Evolutionary conservation across 306 rosid species (phyloP).

Genomic region (Dryas drummondii): DNA sequence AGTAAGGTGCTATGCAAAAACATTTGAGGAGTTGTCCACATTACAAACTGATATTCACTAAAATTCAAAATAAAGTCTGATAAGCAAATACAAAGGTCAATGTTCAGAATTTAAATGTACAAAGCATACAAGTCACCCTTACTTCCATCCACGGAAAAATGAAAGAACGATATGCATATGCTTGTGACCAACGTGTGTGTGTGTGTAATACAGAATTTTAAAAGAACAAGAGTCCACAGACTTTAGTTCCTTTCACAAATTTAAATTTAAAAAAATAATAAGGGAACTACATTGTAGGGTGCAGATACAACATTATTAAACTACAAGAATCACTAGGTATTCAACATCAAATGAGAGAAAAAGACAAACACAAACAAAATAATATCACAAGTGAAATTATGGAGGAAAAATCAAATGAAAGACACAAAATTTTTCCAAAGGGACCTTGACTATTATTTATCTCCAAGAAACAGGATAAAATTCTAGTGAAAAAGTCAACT

Average conservation of each 20-base stretch:
- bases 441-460: background rate
- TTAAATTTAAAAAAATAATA: background rate
- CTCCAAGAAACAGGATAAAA: background rate
- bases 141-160: background rate
- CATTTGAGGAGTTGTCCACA: conserved; percentile 15
- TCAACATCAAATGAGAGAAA: background rate
- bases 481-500: background rate
- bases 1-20: conserved; percentile 8
- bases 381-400: too few species aligned
- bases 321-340: background rate
- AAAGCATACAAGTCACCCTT: conserved; percentile 4
- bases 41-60: background rate
- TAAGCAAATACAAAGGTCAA: background rate
- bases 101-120: background rate
- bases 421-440: background rate
- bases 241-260: background rate
- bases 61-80: background rate
- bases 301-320: background rate
- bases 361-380: background rate
- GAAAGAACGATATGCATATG: background rate
- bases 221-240: background rate
- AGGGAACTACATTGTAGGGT: background rate
- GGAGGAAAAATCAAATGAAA: background rate
- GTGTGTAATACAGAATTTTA: background rate
- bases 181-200: background rate